phyloP scores from a whole-genome alignment of 1,284 basidiomycete species.

The Leccinum variabile region DNA sequence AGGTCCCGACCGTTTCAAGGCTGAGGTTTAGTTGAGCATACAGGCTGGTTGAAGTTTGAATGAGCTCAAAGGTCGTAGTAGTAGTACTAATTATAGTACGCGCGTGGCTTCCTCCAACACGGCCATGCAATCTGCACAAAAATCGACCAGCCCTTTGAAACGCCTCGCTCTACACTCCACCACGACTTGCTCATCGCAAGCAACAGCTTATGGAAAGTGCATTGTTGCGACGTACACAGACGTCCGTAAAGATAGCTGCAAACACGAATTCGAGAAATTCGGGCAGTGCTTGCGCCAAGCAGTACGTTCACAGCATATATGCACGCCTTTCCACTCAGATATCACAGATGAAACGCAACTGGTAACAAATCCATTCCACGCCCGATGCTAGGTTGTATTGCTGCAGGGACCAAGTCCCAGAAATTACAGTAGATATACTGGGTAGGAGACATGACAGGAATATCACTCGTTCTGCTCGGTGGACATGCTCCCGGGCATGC shows the following conservation, averaged over 20 bases:
- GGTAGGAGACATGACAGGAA: constrained; percentile 9
- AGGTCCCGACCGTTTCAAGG: background rate
- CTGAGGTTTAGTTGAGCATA: constrained; percentile 9
- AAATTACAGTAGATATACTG: constrained; percentile 27
- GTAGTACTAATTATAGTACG: background rate
- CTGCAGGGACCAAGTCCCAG: constrained; percentile 10
- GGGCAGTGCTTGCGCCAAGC: constrained; percentile 69
- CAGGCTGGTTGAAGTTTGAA: background rate
- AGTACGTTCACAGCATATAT: constrained; percentile 42
- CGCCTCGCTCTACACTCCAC: constrained; percentile 68
- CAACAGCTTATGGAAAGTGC: constrained; percentile 77
- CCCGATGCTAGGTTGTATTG: constrained; percentile 5
- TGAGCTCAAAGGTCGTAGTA: background rate
- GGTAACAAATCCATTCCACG: constrained; percentile 38
- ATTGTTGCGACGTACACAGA: constrained; percentile 75
- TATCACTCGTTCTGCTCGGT: constrained; percentile 35
- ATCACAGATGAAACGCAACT: constrained; percentile 64
- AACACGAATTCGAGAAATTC: constrained; percentile 76
- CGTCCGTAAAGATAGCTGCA: constrained; percentile 73
- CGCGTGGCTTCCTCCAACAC: background rate
- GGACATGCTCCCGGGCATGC: constrained; percentile 48
- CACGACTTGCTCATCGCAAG: constrained; percentile 66
- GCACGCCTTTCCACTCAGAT: constrained; percentile 6
- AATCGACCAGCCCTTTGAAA: constrained; percentile 48
- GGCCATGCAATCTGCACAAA: constrained; percentile 27